These are phyloP conservation scores for Saccharomycopsis lassenensis DNA, from an alignment of 805 yeast genomes.

Conservation along the genomic window DNA sequence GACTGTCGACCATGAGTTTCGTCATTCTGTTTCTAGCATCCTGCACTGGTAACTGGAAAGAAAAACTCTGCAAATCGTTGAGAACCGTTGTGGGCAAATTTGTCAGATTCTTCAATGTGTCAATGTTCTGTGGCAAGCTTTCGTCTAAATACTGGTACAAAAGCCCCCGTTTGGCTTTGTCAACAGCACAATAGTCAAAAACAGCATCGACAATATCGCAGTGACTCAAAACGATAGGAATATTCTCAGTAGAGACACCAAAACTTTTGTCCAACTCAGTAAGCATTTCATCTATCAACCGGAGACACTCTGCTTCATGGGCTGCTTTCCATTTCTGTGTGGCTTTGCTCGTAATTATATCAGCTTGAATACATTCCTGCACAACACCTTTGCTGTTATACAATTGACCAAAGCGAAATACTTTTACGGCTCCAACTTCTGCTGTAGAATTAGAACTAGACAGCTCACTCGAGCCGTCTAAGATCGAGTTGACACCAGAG, in stretches of 20 bases:
- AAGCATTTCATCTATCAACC: conserved; percentile 68
- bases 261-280: no score
- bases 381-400: conserved; percentile 63
- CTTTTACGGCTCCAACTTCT: no score
- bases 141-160: conserved; percentile 1
- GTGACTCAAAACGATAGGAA: conserved; percentile 64
- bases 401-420: conserved; percentile 56
- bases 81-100: conserved; percentile 62
- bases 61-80: conserved; percentile 72
- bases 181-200: conserved; percentile 72
- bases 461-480: no score
- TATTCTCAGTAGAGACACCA: no score
- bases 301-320: conserved; percentile 82
- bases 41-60: conserved; percentile 59
- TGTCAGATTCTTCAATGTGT: no score
- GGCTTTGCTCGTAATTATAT: conserved; percentile 47
- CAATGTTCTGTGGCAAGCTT: no score
- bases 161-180: conserved; percentile 44
- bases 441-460: no score
- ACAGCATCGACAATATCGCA: conserved; percentile 66
- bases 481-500: conserved; percentile 35
- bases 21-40: conserved; percentile 51
- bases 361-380: conserved; percentile 80
- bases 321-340: conserved; percentile 33
- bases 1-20: conserved; percentile 66